Percentiles rank a stretch among this genome's conserved stretches.
These are phyloP conservation scores for Populus deltoides DNA, from an alignment of 345 rosid species.

Conservation along the genomic window DNA sequence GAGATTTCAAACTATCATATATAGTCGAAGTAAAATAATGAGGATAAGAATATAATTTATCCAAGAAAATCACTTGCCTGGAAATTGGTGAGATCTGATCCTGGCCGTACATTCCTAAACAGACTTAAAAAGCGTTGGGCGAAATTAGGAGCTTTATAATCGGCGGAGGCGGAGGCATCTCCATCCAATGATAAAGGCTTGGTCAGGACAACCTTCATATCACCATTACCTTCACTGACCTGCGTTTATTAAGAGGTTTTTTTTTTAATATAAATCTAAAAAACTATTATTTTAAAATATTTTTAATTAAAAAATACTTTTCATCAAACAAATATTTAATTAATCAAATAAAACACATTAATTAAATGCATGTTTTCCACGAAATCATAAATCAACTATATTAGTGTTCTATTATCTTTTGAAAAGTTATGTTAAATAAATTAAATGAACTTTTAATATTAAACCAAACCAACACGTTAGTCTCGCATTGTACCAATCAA, in stretches of 20 bases:
- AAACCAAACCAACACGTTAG: too few species aligned
- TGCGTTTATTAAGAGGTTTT: not conserved
- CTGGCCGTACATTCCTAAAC: slow-evolving; percentile 49
- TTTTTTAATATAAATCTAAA: too few species aligned
- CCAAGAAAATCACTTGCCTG: slow-evolving; percentile 34
- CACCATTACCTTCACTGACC: slow-evolving; percentile 21
- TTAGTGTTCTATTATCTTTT: too few species aligned
- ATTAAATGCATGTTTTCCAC: not conserved
- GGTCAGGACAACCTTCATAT: slow-evolving; percentile 36
- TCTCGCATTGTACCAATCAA: not conserved
- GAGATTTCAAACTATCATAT: not conserved
- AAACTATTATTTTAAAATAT: too few species aligned
- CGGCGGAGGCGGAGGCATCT: slow-evolving; percentile 29
- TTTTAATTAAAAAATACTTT: too few species aligned
- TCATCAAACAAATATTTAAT: too few species aligned
- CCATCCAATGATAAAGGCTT: slow-evolving; percentile 48
- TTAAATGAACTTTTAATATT: too few species aligned
- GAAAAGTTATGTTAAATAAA: too few species aligned
- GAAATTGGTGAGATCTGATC: slow-evolving; percentile 58
- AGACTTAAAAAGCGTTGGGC: slow-evolving; percentile 50
- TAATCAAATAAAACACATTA: not conserved
- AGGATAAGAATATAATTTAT: not conserved
- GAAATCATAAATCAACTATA: too few species aligned
- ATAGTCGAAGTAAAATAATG: not conserved
- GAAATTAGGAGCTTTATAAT: slow-evolving; percentile 48